Evolutionary conservation across 192 early-diverging fungal species (phyloP), one percentile per base, ranked within the genome.

Genomic region (Backusella sp.): DNA sequence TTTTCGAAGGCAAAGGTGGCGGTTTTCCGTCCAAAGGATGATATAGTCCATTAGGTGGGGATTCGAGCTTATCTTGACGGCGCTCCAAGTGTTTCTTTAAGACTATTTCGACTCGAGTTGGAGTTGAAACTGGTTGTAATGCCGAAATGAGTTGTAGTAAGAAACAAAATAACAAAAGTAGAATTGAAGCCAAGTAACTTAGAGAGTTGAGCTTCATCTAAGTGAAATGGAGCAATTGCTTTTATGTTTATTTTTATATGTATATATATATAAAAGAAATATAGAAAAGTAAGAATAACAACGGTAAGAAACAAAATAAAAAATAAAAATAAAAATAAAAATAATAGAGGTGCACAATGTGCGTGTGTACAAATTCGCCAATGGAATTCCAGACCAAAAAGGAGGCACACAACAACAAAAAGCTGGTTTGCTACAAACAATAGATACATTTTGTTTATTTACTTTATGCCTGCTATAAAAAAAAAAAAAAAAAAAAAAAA

Each of bases 111-210:
- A 28, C 56, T 28, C 28, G 21, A 26, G 56, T 62, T 28, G 8
- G 56, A 26, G 56, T 62, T 62, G 56, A 62, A 62, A 62, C 56
- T 62, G 56, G 21, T 62, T 62, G 56, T 62, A 62, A 62, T 28
- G 56, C 56, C 9, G 56, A 62, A 26, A 62, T 62, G 19, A 62
- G 56, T 28, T 62, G 56, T 28, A 62, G 26, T 62, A 62, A 62
- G 56, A 62, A 62, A 62, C 56, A 62, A 62, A 62, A 62, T 62
- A 62, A 62, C 56, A 62, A 62, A 28, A 62, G 12, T 62, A 62
- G 56, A 62, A 62, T 62, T 28, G 56, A 62, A 28, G 56, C 56
- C 56, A 62, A 62, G 30, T 62, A 62, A 62, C 56, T 62, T 62
- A 62, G 56, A 62, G 56, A 62, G 56, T 62, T 28, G 9, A 62